phyloP scores from a whole-genome alignment of 2,329 filamentous ascomycete species.

The Phialophora tarda region DNA sequence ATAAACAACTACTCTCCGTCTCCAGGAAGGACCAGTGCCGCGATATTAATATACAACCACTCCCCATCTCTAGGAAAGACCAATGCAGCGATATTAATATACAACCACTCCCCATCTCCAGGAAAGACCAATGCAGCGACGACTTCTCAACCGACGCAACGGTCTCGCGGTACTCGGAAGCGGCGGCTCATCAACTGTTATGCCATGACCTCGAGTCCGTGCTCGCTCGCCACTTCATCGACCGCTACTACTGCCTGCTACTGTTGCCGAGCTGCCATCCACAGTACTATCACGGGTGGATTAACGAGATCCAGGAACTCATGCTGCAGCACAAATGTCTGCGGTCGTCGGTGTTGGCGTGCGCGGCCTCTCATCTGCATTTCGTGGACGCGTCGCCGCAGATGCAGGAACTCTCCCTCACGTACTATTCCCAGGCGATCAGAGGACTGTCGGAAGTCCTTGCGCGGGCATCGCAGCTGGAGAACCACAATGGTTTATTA shows the following conservation, averaged over 20 bases:
- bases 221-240: slow-evolving; percentile 30
- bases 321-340: slow-evolving; percentile 29
- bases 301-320: slow-evolving; percentile 28
- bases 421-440: slow-evolving; percentile 30
- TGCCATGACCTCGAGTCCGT: slow-evolving; percentile 27
- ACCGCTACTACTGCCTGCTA: slow-evolving; percentile 27
- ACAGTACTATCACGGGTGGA: slow-evolving; percentile 28
- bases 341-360: slow-evolving; percentile 29
- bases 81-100: background rate
- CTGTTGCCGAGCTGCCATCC: slow-evolving; percentile 30
- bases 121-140: background rate
- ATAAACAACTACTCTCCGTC: background rate
- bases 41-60: background rate
- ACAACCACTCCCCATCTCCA: background rate
- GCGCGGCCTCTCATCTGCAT: slow-evolving; percentile 29
- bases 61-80: background rate
- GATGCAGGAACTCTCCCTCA: slow-evolving; percentile 32
- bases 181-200: slow-evolving; percentile 21
- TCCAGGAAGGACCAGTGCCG: background rate
- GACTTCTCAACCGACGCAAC: slow-evolving; percentile 5
- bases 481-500: slow-evolving; percentile 27
- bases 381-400: slow-evolving; percentile 25
- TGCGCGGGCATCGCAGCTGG: slow-evolving; percentile 10
- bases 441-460: slow-evolving; percentile 28
- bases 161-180: slow-evolving; percentile 25